phyloP scores from a whole-genome alignment of 2,329 filamentous ascomycete genomes.

The Cladorrhinum sp. region DNA sequence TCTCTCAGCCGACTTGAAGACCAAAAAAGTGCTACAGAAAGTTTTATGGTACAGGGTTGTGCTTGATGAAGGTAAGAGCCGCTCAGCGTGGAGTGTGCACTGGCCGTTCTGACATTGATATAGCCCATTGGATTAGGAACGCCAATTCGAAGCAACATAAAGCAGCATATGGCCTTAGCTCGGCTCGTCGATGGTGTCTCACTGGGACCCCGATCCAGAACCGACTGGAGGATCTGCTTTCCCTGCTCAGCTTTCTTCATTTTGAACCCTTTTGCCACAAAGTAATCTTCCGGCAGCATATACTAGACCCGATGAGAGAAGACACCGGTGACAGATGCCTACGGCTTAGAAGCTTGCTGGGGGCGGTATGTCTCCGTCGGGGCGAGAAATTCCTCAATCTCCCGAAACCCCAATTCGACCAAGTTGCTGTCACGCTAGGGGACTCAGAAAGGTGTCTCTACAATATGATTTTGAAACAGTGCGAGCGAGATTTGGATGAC shows the following conservation, averaged over 20 bases:
- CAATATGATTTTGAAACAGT: not conserved
- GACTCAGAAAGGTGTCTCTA: not conserved
- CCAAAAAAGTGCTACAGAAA: not conserved
- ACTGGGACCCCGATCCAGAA: constrained; percentile 15
- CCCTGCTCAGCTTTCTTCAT: constrained; percentile 13
- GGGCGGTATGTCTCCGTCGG: not conserved
- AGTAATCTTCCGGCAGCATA: constrained; percentile 1
- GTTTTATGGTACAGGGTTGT: not conserved
- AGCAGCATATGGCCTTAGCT: not conserved
- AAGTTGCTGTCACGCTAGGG: not conserved
- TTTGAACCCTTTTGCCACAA: constrained; percentile 5
- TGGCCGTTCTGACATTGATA: not conserved
- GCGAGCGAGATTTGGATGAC: not conserved
- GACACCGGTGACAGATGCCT: not conserved
- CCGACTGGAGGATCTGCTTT: not conserved
- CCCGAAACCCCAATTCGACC: not conserved
- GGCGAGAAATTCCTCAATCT: not conserved
- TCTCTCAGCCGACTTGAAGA: not conserved
- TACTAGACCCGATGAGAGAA: constrained; percentile 18
- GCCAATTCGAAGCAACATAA: constrained; percentile 23
- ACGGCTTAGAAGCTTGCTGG: not conserved
- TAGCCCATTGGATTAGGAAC: constrained; percentile 17
- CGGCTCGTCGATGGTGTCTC: constrained; percentile 6
- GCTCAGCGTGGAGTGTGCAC: no score
- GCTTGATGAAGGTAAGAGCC: constrained; percentile 5